phyloP scores from a whole-genome alignment of 169 alveolate species.

The Eimeria sp. region DNA sequence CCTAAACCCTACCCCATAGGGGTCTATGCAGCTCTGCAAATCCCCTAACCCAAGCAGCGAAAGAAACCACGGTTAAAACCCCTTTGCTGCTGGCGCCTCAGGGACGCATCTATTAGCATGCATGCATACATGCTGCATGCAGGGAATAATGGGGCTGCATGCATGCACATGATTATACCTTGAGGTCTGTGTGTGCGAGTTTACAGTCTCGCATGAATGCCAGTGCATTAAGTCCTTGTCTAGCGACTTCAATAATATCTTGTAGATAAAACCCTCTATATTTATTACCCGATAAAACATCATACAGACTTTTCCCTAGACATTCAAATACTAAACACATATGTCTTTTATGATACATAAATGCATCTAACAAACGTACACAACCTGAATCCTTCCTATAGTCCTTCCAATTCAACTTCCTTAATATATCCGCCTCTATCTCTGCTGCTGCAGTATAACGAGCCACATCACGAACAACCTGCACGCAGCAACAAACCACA shows the following conservation, averaged over 20 bases:
- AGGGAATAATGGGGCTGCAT: background rate
- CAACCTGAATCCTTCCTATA: slow-evolving; percentile 89
- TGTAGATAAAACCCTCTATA: slow-evolving; percentile 96
- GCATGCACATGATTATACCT: slow-evolving; percentile 83
- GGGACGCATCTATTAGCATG: background rate
- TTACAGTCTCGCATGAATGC: slow-evolving; percentile 94
- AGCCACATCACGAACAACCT: slow-evolving; percentile 95
- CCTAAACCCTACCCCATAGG: background rate
- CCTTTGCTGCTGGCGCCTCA: too few species aligned
- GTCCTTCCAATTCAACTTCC: slow-evolving; percentile 93
- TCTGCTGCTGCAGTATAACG: slow-evolving; percentile 98
- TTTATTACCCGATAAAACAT: slow-evolving; percentile 95
- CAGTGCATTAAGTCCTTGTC: slow-evolving; percentile 95
- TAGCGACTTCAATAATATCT: slow-evolving; percentile 96
- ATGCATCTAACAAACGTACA: slow-evolving; percentile 94
- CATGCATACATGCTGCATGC: slow-evolving; percentile 45
- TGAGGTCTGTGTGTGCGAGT: slow-evolving; percentile 99
- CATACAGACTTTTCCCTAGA: slow-evolving; percentile 98
- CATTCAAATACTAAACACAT: slow-evolving; percentile 98
- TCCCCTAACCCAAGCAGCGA: background rate
- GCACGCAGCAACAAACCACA: slow-evolving; percentile 75
- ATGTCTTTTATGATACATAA: slow-evolving; percentile 90
- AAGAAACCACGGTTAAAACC: background rate
- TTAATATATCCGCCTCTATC: slow-evolving; percentile 97
- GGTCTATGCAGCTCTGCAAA: background rate